Base-by-base conservation (phyloP, 495 filamentous ascomycete species). In the Parmelia sp. region DNA sequence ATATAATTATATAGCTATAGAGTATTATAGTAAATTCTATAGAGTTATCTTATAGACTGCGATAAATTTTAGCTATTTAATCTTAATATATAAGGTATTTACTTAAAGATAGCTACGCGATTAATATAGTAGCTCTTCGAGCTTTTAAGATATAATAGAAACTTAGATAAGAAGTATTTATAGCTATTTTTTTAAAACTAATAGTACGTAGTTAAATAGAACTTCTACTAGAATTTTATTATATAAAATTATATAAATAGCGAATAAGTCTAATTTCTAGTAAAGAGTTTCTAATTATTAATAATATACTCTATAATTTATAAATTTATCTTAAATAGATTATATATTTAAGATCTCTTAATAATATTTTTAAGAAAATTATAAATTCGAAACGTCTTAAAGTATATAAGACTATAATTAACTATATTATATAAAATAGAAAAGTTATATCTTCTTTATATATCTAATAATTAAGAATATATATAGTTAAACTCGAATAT, bases 171-270 rank as follows among this genome's bases (percentile, higher is more conserved):
- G 56, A 23, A 1, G 27, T 60, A 10, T 31, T 36, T 15, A 60
- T 45, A 14, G 65, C 58, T 33, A 63, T 67, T 33, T 67, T 60
- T 29, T 45, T 63, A 3, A 51, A 51, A 25, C 55, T 60, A 4
- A 51, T 39, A 0, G 61, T 67, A 63, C 31, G 49, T 58, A 44
- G 40, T 21, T 12, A 17, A 58, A 8, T 58, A 23, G 3, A 3
- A 19, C 27, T 39, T 15, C 35, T 17, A 21, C 56, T 19, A 58
- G 56, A 39, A 23, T 58, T 17, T 58, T 35, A 4, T 37, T n/a
- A n/a, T n/a, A n/a, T n/a, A n/a, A n/a, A 39, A 33, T 39, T 4
- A 25, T 23, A 17, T 39, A 23, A 33, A 35, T 49, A 62, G 60
- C 45, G 58, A 10, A 66, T 62, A 39, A 58, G 51, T 27, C 53